phyloP scores from a whole-genome alignment of 2,329 filamentous ascomycete genomes.

The Byssochlamys sp. region DNA sequence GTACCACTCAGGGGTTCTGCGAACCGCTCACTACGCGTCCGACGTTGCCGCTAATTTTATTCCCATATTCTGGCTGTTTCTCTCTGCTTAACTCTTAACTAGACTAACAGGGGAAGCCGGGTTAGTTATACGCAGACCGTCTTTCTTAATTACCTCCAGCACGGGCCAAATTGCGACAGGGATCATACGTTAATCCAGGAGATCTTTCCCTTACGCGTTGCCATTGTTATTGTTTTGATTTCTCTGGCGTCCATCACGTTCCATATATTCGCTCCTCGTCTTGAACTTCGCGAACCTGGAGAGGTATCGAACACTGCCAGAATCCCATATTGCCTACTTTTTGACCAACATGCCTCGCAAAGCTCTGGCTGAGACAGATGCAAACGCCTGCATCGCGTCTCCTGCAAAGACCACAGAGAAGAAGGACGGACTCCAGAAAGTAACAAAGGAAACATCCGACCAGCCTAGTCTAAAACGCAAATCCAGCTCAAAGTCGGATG shows the following conservation, averaged over 20 bases:
- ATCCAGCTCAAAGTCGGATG: neutral
- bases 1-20: neutral
- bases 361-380: neutral
- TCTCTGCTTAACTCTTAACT: neutral
- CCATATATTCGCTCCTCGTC: neutral
- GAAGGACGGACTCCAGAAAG: neutral
- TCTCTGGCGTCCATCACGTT: neutral
- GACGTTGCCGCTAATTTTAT: neutral
- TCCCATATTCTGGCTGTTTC: neutral
- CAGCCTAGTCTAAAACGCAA: neutral
- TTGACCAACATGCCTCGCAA: neutral
- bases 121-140: neutral
- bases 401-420: neutral
- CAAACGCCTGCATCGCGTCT: neutral
- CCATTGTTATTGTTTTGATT: neutral
- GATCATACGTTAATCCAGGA: neutral
- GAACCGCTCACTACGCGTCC: neutral
- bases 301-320: neutral
- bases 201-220: neutral
- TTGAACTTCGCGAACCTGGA: neutral
- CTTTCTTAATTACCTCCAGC: neutral
- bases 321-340: neutral
- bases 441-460: neutral
- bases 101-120: too few species aligned
- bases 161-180: neutral